Conservation (phyloP, 768 basidiomycete genomes). For the Saitozyma podzolica region DNA sequence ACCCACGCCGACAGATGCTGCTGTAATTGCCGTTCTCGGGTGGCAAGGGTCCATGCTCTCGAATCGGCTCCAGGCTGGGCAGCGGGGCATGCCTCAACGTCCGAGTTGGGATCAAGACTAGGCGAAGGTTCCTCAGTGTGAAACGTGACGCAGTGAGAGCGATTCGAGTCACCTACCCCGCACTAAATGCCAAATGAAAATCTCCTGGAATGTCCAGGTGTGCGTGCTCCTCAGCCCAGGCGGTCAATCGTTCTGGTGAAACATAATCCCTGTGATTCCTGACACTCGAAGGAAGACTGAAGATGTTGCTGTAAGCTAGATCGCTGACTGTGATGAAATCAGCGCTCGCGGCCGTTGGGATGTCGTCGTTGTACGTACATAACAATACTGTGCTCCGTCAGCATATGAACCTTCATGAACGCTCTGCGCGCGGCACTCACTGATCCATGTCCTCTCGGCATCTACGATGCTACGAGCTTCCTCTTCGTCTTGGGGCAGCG, state of each 20-base stretch:
- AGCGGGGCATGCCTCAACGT: too few species aligned
- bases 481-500: constrained; percentile 9
- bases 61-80: too few species aligned
- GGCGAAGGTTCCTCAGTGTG: too few species aligned
- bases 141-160: too few species aligned
- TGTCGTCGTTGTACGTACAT: too few species aligned
- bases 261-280: constrained; percentile 8
- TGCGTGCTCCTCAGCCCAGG: constrained; percentile 13
- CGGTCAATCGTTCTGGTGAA: background rate
- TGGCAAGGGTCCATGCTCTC: too few species aligned
- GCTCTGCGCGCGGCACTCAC: constrained; percentile 4
- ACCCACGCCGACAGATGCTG: too few species aligned
- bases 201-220: constrained; percentile 12
- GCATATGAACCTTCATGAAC: constrained; percentile 5
- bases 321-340: too few species aligned
- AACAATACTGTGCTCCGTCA: background rate
- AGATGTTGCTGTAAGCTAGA: background rate
- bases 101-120: too few species aligned
- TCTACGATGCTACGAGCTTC: constrained; percentile 14
- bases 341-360: too few species aligned
- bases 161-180: constrained; percentile 2
- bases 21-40: too few species aligned
- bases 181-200: constrained; percentile 16
- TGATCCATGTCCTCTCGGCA: constrained; percentile 17
- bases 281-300: constrained; percentile 13